Evolutionary conservation across 371 early-diverging fungal genomes (phyloP), one percentile per base, ranked within the genome.

Genomic region (Mycotypha africana): DNA sequence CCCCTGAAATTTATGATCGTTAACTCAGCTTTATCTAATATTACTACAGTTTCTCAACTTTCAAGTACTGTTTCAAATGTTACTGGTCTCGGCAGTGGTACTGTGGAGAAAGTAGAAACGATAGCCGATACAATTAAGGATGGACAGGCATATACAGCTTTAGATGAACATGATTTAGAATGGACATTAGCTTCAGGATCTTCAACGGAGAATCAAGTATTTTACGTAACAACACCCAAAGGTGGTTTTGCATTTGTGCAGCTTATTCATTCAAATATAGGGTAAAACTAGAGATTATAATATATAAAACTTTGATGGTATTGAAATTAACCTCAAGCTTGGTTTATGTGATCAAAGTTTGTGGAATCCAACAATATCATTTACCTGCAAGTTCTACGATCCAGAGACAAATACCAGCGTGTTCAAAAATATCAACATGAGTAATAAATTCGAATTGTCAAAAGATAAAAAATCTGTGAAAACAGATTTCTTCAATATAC

Each of bases 171-270:
- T 41, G 90, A 89, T 65, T 74, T 87, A 33, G 77, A 81, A 16
- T 89, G 89, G 89, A 78, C 80, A 10, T 65, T 78, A 25, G 79
- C 85, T 30, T 66, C 75, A 38, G 85, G 87, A 37, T 81, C 83
- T 9, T 85, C 91, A 10, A 92, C 93, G 6, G 95, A 93, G 70
- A 90, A 86, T 42, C 91, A 92, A 62, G 89, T 92, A 4, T 83
- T 91, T 57, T 93, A 95, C 62, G 56, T 89, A 25, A 81, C 84
- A 26, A 79, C 84, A 10, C 72, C 85, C 41, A 64, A 74, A 22
- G 93, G 93, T 7, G 73, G 76, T 44, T 83, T 88, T 62, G 82
- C 79, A 6, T 85, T 91, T 65, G 75, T 86, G 21, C 89, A 93
- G 64, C 62, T 91, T 60, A 90, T 91, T 57, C 89, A 92, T 75